A percentile compares a stretch with the other conserved stretches of the same genome.
phyloP scores from a whole-genome alignment of 441 rosid species.

The Corymbia calophylla region DNA sequence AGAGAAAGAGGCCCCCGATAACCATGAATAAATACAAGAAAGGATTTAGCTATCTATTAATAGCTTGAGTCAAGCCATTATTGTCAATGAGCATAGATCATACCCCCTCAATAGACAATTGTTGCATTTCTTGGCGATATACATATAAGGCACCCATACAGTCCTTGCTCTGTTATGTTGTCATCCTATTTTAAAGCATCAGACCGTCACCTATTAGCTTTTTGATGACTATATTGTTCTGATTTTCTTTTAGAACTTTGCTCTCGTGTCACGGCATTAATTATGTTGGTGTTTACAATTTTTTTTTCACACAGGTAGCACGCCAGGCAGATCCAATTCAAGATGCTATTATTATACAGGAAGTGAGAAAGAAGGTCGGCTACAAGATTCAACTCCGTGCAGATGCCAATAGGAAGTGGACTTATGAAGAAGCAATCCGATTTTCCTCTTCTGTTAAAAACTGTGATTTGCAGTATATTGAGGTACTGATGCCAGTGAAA shows the following conservation, averaged over 20 bases:
- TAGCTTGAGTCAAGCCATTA: neutral
- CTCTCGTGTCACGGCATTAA: neutral
- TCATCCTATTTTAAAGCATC: neutral
- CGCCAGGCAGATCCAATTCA: slow-evolving; percentile 57
- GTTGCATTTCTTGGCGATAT: neutral
- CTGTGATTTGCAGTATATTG: slow-evolving; percentile 78
- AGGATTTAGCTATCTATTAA: neutral
- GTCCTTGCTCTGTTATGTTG: neutral
- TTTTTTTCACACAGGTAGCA: slow-evolving; percentile 57
- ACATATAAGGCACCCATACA: neutral
- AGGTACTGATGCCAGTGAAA: slow-evolving; percentile 33
- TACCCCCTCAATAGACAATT: neutral
- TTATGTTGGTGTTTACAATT: neutral
- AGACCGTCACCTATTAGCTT: neutral
- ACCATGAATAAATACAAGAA: neutral
- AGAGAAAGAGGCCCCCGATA: neutral
- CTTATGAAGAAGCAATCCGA: slow-evolving; percentile 64
- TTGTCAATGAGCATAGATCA: neutral
- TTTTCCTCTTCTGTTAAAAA: slow-evolving; percentile 63
- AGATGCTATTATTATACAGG: slow-evolving; percentile 78
- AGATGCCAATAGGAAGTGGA: slow-evolving; percentile 93
- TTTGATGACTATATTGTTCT: neutral
- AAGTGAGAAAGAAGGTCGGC: slow-evolving; percentile 77
- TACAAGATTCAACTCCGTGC: slow-evolving; percentile 63
- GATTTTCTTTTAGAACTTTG: neutral